Evolutionary conservation across 208 protist genomes (phyloP).

Genomic region (Acanthamoeba divionensis): DNA sequence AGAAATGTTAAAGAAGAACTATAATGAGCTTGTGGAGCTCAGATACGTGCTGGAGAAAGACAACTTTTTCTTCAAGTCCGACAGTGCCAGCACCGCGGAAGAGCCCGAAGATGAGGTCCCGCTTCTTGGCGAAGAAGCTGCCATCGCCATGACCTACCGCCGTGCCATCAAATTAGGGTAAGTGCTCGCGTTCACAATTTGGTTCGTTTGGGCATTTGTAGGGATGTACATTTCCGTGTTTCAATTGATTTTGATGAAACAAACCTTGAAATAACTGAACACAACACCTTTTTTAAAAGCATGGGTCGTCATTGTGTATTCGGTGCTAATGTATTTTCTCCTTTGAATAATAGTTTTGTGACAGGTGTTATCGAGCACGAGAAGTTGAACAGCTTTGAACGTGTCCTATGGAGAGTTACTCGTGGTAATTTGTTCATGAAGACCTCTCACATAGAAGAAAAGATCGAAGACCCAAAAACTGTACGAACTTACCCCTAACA

Average conservation of each 20-base stretch:
- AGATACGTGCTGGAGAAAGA: constrained; percentile 75
- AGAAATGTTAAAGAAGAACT: constrained; percentile 75
- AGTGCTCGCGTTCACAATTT: background rate
- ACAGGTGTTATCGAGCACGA: constrained; percentile 92
- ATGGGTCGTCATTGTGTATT: background rate
- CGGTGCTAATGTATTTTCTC: background rate
- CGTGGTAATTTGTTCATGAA: constrained; percentile 95
- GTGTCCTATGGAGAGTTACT: constrained; percentile 92
- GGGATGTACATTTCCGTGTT: too few species aligned
- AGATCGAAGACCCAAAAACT: constrained; percentile 87
- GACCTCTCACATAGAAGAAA: constrained; percentile 85
- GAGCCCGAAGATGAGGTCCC: background rate
- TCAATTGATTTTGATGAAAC: too few species aligned
- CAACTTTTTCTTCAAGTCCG: constrained; percentile 72
- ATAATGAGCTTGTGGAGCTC: constrained; percentile 80
- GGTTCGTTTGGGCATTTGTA: too few species aligned
- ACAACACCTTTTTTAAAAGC: background rate
- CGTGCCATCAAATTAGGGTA: background rate
- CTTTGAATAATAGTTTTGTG: constrained; percentile 84
- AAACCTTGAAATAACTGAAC: too few species aligned
- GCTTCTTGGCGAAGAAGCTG: background rate
- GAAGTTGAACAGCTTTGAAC: constrained; percentile 87
- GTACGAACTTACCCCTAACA: background rate
- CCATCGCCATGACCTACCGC: background rate
- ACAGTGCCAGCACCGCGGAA: background rate